phyloP scores from a whole-genome alignment of 371 early-diverging fungal species.

The Saksenaea oblongispora region DNA sequence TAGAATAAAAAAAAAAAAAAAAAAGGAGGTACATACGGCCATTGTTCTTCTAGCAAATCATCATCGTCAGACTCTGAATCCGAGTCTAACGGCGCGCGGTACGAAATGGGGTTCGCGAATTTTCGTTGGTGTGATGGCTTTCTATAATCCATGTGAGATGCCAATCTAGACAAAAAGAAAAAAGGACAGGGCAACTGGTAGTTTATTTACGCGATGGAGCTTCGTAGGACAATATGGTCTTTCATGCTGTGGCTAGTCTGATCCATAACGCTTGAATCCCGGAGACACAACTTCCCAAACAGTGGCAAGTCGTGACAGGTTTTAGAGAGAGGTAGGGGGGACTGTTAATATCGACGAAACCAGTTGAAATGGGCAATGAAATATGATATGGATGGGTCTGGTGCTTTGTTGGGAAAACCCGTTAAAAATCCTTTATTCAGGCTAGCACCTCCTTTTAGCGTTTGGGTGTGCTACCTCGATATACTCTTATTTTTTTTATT shows the following conservation, averaged over 20 bases:
- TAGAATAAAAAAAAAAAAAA: neutral
- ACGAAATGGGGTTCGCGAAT: slow-evolving; percentile 20
- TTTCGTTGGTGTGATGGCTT: neutral
- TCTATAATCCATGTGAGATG: neutral
- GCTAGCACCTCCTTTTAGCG: too few relatives aligned
- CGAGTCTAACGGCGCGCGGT: slow-evolving; percentile 18
- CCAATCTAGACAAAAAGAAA: neutral
- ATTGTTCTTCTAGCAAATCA: neutral
- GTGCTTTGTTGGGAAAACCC: too few relatives aligned
- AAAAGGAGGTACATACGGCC: neutral
- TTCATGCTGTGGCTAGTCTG: neutral
- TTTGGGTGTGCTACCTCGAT: too few relatives aligned
- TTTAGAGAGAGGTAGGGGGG: too few relatives aligned
- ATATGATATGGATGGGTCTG: too few relatives aligned
- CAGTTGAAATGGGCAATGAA: too few relatives aligned
- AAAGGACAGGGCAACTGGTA: neutral
- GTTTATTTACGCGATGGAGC: neutral
- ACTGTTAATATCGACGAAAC: too few relatives aligned
- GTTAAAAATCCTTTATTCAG: too few relatives aligned
- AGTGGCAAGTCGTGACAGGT: too few relatives aligned
- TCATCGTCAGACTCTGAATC: slow-evolving; percentile 30
- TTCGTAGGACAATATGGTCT: neutral
- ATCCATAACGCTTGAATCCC: too few relatives aligned
- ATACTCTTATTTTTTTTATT: too few relatives aligned
- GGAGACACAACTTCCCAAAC: too few relatives aligned